Base-by-base conservation (phyloP, 345 rosid genomes). In the Populus deltoides region DNA sequence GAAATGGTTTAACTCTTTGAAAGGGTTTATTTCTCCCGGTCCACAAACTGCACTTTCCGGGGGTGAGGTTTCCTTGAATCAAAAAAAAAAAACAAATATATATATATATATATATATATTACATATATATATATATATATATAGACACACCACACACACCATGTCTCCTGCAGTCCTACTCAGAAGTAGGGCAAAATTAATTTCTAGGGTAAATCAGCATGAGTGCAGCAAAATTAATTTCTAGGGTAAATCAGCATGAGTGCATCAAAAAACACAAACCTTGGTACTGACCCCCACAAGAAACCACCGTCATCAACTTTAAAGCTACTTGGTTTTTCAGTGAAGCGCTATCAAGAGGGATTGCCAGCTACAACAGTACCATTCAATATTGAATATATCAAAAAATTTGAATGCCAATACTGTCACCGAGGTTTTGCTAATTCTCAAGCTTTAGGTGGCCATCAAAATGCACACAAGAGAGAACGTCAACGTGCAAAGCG, bases 381-480 rank as follows among this genome's bases (percentile, higher is more conserved):
- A 41, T 10, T 41, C 45, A 15, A 20, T 15, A 18, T 35, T 41
- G 74, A n/a, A 53, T 69, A 66, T 35, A 78, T 55, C 53, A 82
- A 79, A 79, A 83, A 78, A 68, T 88, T 86, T 79, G 86, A 85
- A 75, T 88, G 91, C 61, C 84, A 82, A 71, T 88, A 83, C 74
- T 88, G 91, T 73, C 27, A 65, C 67, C 69, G 87, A 39, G 76
- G 43, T 59, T 88, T 88, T 43, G 77, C 86, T 20, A 88, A 83
- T 36, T 86, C 91, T 33, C 91, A 88, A 77, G 91, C 89, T 38
- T 75, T 88, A 59, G 91, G 91, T 1, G 89, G 91, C 33, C 91
- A 88, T 73, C 89, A 88, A 78, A 88, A 88, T 62, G 91, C 91
- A 1, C 91, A 88, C 79, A 86, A 84, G 77, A 84, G 84, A 68